Conservation (phyloP, 2,329 filamentous ascomycete species). For the Phaeoacremonium minimum region DNA sequence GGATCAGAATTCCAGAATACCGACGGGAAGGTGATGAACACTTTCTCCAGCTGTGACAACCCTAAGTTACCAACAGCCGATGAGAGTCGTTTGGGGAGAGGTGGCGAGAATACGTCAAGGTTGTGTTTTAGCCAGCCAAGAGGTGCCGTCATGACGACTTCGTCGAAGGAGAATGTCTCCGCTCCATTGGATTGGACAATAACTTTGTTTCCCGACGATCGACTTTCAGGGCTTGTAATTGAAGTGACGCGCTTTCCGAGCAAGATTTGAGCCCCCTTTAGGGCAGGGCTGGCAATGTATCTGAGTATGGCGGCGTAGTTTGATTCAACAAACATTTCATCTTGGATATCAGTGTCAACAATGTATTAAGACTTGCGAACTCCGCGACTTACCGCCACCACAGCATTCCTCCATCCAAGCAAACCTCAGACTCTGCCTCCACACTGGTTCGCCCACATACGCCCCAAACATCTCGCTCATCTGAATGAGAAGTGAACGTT, state of each 20-base stretch:
- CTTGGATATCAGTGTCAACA: constrained; percentile 29
- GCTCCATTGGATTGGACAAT: not conserved
- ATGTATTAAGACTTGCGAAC: constrained; percentile 23
- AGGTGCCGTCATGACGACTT: constrained; percentile 64
- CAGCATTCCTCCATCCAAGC: constrained; percentile 78
- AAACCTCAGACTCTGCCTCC: constrained; percentile 66
- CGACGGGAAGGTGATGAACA: constrained; percentile 65
- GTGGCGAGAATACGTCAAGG: constrained; percentile 52
- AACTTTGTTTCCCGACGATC: not conserved
- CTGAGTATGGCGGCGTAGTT: constrained; percentile 57
- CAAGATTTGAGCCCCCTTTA: constrained; percentile 49
- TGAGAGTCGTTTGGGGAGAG: constrained; percentile 51
- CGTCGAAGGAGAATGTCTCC: constrained; percentile 45
- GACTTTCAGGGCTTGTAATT: constrained; percentile 26
- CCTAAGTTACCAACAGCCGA: constrained; percentile 60
- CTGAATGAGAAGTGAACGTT: constrained; percentile 40
- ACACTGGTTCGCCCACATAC: constrained; percentile 63
- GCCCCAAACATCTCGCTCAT: constrained; percentile 65
- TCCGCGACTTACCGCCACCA: constrained; percentile 54
- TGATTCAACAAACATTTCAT: constrained; percentile 56
- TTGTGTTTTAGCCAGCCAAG: constrained; percentile 66
- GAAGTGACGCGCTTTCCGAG: constrained; percentile 42
- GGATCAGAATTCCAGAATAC: constrained; percentile 65
- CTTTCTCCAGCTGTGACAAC: constrained; percentile 69
- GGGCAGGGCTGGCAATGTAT: constrained; percentile 51